Percentiles rank a stretch among this genome's conserved stretches.
These are phyloP conservation scores for Diversispora eburnea DNA, from an alignment of 192 early-diverging fungal species.

Conservation along the genomic window DNA sequence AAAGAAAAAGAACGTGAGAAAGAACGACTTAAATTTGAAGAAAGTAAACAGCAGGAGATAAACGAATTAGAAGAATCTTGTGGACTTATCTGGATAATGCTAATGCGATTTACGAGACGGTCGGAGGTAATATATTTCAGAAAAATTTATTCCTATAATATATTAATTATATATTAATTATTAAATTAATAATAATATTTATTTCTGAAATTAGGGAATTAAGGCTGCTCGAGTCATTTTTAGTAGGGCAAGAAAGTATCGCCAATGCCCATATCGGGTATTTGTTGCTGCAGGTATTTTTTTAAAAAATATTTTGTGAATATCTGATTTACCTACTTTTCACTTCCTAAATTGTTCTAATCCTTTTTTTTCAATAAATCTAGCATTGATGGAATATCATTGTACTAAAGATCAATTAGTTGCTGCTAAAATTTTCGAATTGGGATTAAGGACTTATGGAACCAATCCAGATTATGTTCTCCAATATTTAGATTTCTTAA, in stretches of 20 bases:
- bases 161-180: background rate
- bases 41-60: slow-evolving; percentile 49
- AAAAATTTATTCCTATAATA: background rate
- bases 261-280: slow-evolving; percentile 78
- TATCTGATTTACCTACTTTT: background rate
- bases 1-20: slow-evolving; percentile 55
- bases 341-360: background rate
- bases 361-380: background rate
- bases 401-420: slow-evolving; percentile 77
- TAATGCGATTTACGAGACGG: slow-evolving; percentile 78
- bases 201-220: slow-evolving; percentile 47
- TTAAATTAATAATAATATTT: background rate
- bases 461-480: slow-evolving; percentile 71
- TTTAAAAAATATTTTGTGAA: background rate
- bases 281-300: slow-evolving; percentile 68
- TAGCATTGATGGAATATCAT: slow-evolving; percentile 89
- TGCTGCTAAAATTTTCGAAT: slow-evolving; percentile 87
- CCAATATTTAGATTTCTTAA: slow-evolving; percentile 84
- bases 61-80: slow-evolving; percentile 54
- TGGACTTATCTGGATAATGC: slow-evolving; percentile 80
- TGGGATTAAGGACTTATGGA: slow-evolving; percentile 77
- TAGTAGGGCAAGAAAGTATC: slow-evolving; percentile 69
- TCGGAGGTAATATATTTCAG: slow-evolving; percentile 54
- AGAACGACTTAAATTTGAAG: slow-evolving; percentile 61
- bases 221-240: slow-evolving; percentile 73